Evolutionary conservation across 2,329 filamentous ascomycete species (phyloP).

Genomic region (Colletotrichum costaricense): DNA sequence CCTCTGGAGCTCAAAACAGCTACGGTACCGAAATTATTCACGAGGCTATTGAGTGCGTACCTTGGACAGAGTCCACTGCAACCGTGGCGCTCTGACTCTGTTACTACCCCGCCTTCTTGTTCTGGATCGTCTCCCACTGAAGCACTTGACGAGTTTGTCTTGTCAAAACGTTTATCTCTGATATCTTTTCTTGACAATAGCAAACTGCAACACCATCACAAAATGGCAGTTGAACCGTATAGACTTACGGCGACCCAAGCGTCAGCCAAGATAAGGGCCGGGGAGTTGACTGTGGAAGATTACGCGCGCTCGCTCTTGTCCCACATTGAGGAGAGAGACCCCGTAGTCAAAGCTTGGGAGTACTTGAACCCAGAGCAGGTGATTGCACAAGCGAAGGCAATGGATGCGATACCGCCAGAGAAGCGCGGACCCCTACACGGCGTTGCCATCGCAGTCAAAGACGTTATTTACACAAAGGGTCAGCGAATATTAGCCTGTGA

Average conservation of each 20-base stretch:
- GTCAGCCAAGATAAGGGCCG: constrained; percentile 48
- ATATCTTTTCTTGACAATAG: too few relatives aligned
- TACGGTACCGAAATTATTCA: too few relatives aligned
- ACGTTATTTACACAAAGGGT: constrained; percentile 69
- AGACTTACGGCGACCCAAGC: constrained; percentile 55
- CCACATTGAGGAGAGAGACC: constrained; percentile 57
- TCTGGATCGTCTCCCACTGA: neutral
- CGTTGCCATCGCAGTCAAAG: constrained; percentile 68
- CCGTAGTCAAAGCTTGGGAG: constrained; percentile 61
- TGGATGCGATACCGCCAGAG: constrained; percentile 60
- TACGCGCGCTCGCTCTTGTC: constrained; percentile 60
- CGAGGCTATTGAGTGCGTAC: neutral
- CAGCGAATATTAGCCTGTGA: neutral
- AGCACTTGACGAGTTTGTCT: neutral
- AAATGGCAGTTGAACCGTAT: constrained; percentile 26
- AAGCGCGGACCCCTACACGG: constrained; percentile 68
- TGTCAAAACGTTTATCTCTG: neutral
- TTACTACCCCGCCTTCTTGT: neutral
- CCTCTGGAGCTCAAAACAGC: neutral
- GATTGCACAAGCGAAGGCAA: constrained; percentile 58
- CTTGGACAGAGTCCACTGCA: neutral
- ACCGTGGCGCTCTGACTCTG: neutral
- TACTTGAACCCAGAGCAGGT: constrained; percentile 58
- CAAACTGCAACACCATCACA: too few relatives aligned
- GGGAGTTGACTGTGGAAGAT: constrained; percentile 58